Evolutionary conservation across 1,284 basidiomycete genomes (phyloP).

Genomic region (Cutaneotrichosporon cutaneum): DNA sequence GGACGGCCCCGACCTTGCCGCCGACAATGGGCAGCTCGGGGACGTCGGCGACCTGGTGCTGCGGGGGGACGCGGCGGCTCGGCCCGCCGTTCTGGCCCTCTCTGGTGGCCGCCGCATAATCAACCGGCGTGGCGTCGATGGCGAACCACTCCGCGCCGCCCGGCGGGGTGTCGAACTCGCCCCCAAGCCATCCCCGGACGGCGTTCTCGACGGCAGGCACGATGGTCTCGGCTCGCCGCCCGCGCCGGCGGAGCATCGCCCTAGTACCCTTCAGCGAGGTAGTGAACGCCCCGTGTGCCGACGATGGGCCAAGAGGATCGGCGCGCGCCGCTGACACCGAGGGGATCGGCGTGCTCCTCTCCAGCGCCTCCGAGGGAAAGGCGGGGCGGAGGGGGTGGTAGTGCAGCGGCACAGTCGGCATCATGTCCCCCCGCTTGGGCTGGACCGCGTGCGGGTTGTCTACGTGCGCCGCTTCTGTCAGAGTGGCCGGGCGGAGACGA

Average conservation of each 20-base stretch:
- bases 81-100: slow-evolving; percentile 7
- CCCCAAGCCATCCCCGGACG: slow-evolving; percentile 44
- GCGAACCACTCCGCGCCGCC: slow-evolving; percentile 31
- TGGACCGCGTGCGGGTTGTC: slow-evolving; percentile 48
- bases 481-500: slow-evolving; percentile 5
- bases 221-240: slow-evolving; percentile 43
- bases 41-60: slow-evolving; percentile 31
- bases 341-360: slow-evolving; percentile 32
- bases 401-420: slow-evolving; percentile 46
- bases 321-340: slow-evolving; percentile 4
- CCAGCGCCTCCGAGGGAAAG: slow-evolving; percentile 36
- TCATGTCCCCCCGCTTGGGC: slow-evolving; percentile 38
- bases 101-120: slow-evolving; percentile 11
- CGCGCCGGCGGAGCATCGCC: slow-evolving; percentile 40
- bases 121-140: slow-evolving; percentile 35
- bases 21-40: slow-evolving; percentile 29
- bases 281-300: slow-evolving; percentile 39
- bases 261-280: slow-evolving; percentile 50
- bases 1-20: slow-evolving; percentile 32
- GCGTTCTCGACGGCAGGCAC: slow-evolving; percentile 39
- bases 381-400: slow-evolving; percentile 29
- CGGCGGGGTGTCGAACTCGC: slow-evolving; percentile 21
- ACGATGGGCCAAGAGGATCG: slow-evolving; percentile 14
- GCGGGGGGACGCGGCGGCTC: slow-evolving; percentile 32
- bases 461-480: slow-evolving; percentile 37